Evolutionary conservation across 2,329 filamentous ascomycete genomes (phyloP), one percentile per base, ranked within the genome.

Genomic region (Neopestalotiopsis sp.): DNA sequence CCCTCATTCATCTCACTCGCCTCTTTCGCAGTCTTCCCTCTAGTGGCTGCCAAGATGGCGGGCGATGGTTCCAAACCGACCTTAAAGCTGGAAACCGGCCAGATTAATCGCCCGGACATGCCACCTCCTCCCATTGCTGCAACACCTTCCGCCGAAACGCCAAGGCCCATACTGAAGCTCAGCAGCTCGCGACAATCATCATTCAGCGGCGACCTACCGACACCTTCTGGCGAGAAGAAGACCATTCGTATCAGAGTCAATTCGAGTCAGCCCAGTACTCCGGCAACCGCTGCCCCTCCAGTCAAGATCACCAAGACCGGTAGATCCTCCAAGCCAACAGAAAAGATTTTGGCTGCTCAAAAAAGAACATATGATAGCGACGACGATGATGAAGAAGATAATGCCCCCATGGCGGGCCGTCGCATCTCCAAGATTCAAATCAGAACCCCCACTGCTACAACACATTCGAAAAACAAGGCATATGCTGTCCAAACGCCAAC

Each of bases 341-440:
- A 86, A 63, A 89, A 88, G 74, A 78, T 87, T 62, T 79, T 86
- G 65, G 86, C 88, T 70, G 85, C 84, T 70, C 91, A 90, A 81
- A 91, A 92, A 81, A 87, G 88, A 49, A 79, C 82, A n/a, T 85
- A 86, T 71, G 85, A 88, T 59, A 86, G 89, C 45, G 82, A 81
- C 53, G 86, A 87, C 17, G 85, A 86, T 65, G 86, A 86, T 34
- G 79, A 81, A 28, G 86, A 86, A 32, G 79, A 81, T 24, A 81
- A 81, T 49, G 71, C 68, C n/a, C 76, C 76, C 24, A 72, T 78
- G 56, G 73, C 76, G 0, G 78, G 30, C 71, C 78, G n/a, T 72
- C 78, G 83, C 24, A 78, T 78, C 6, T 88, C 88, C 70, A 89
- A 87, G 75, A 86, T 90, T 68, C 90, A 87, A 77, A 82, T 89